Conservation (phyloP, 2,329 filamentous ascomycete genomes). For the Colletotrichum lupini region DNA sequence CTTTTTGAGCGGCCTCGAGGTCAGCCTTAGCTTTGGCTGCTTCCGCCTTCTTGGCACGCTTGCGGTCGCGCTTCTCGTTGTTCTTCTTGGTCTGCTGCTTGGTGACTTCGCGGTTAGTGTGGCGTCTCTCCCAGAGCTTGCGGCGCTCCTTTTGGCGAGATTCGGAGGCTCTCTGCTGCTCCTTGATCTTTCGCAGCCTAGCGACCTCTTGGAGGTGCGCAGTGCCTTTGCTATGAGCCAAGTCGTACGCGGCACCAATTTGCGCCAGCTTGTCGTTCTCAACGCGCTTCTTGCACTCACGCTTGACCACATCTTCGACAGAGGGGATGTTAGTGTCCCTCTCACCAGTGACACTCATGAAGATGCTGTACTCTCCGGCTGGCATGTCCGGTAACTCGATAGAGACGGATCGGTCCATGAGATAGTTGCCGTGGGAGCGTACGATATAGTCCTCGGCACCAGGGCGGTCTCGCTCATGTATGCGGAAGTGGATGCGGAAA, state of each 20-base stretch:
- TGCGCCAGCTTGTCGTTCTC: conserved; percentile 70
- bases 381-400: conserved; percentile 67
- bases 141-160: conserved; percentile 57
- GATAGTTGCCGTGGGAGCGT: conserved; percentile 67
- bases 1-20: conserved; percentile 27
- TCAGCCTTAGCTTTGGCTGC: conserved; percentile 37
- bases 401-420: conserved; percentile 68
- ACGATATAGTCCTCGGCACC: conserved; percentile 70
- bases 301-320: conserved; percentile 67
- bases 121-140: conserved; percentile 61
- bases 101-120: conserved; percentile 54
- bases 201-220: conserved; percentile 61
- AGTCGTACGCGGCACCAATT: conserved; percentile 68
- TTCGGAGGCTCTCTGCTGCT: conserved; percentile 60
- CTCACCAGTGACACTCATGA: conserved; percentile 65
- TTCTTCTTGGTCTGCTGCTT: conserved; percentile 55
- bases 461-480: conserved; percentile 61
- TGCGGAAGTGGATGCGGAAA: conserved; percentile 61
- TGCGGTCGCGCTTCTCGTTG: conserved; percentile 46
- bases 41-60: conserved; percentile 33
- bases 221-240: conserved; percentile 69
- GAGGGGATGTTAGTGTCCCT: conserved; percentile 55
- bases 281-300: conserved; percentile 56
- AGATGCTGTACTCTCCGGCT: conserved; percentile 67
- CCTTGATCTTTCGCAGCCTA: conserved; percentile 60